Evolutionary conservation across 148 eudicot species (phyloP), one percentile per base, ranked within the genome.

Genomic region (Tetragonia tetragonoides): DNA sequence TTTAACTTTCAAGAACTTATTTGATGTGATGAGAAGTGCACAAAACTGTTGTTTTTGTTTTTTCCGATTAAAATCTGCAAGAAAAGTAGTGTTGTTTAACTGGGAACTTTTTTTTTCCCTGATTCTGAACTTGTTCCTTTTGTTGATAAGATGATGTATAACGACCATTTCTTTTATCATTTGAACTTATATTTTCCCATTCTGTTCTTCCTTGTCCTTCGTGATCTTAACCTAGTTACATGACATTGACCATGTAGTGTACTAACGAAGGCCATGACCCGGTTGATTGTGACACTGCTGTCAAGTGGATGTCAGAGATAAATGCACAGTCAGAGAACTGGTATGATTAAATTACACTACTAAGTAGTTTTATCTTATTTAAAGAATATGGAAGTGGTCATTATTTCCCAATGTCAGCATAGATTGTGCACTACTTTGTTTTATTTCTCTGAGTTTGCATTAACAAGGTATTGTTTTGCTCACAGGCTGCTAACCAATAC

Each of bases 221-320:
- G 34, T 51, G 54, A 42, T 70, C 57, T 70, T 40, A 75, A 49
- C 17, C 53, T 23, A n/a, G 7, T 49, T 73, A 11, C 66, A 70
- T 42, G 65, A 54, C 23, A 28, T 53, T 74, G 40, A 8, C 56
- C 66, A 72, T 84, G 83, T 85, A 90, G 93, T 94, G 98, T 80
- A 70, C 78, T 10, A 85, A 87, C 70, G 95, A 92, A 81, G 88
- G 81, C 41, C 98, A 92, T 76, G 81, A 90, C 8, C 98, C 98
- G 23, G 87, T 92, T 59, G 89, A 88, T 76, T 94, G 98, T 75
- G 80, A 54, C 69, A 85, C 88, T 10, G 90, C 85, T 79, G 80
- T 76, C 20, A 79, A 83, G 73, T 94, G 98, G 98, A 74, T 74
- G 49, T 51, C 78, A 39, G 88, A 90, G 73, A 83, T 75, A 28